These are phyloP conservation scores for Beta macrorhiza DNA, from an alignment of 179 eudicot genomes.

Conservation along the genomic window DNA sequence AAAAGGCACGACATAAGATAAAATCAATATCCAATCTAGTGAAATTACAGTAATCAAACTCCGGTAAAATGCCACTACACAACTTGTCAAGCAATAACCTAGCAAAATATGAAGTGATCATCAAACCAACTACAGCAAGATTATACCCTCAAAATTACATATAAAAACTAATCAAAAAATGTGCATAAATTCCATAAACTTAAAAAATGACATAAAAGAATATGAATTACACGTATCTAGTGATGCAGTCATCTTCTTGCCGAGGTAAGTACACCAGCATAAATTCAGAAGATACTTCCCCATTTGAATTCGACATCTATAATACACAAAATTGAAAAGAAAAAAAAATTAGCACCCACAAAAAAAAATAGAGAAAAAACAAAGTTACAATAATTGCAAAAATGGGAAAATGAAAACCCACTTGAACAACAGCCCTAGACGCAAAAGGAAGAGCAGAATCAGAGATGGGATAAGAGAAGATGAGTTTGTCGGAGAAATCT, in stretches of 20 bases:
- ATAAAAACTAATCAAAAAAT: not conserved
- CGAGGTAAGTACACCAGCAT: constrained; percentile 52
- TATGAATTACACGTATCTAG: constrained; percentile 56
- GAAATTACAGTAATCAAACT: not conserved
- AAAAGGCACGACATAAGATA: not conserved
- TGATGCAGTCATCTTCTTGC: constrained; percentile 44
- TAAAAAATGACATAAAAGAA: not conserved
- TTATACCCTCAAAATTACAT: too few species aligned
- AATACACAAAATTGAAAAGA: not conserved
- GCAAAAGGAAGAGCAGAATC: constrained; percentile 59
- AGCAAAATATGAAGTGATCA: not conserved
- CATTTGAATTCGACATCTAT: constrained; percentile 45
- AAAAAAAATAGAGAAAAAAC: not conserved
- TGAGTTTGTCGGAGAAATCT: constrained; percentile 60
- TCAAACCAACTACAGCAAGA: not conserved
- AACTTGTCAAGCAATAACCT: not conserved
- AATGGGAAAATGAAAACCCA: constrained; percentile 3
- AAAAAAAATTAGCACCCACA: not conserved
- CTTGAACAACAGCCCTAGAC: constrained; percentile 69
- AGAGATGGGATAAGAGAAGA: constrained; percentile 58
- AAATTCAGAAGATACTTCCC: constrained; percentile 47
- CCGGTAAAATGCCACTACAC: not conserved
- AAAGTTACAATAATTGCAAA: not conserved
- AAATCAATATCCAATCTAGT: too few species aligned
- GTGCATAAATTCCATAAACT: not conserved